Evolutionary conservation across 2,329 filamentous ascomycete genomes (phyloP).

Genomic region (Apiospora rasikravindrae): DNA sequence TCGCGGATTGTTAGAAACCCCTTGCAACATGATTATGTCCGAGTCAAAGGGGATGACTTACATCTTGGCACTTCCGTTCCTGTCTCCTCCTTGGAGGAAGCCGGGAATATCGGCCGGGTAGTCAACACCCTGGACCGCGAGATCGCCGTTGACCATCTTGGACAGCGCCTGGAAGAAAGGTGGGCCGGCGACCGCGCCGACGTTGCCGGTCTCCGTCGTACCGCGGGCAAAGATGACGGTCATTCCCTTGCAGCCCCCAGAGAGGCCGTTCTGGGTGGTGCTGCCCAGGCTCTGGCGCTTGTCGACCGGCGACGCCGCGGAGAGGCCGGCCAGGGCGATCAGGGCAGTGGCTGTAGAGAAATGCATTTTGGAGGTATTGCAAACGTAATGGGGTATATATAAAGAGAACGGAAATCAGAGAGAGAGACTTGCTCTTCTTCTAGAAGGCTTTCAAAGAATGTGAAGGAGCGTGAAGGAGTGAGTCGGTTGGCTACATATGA

Average conservation of each 20-base stretch:
- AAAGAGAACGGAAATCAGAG: neutral
- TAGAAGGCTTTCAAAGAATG: neutral
- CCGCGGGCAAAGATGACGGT: conserved; percentile 64
- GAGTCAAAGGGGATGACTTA: neutral
- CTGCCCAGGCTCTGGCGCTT: conserved; percentile 20
- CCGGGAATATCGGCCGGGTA: conserved; percentile 54
- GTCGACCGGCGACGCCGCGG: conserved; percentile 19
- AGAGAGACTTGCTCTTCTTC: neutral
- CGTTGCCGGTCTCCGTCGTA: conserved; percentile 57
- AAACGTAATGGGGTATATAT: neutral
- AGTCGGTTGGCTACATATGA: neutral
- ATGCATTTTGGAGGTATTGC: neutral
- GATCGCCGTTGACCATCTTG: conserved; percentile 45
- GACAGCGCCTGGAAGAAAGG: conserved; percentile 54
- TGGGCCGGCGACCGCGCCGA: conserved; percentile 55
- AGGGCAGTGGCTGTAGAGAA: conserved; percentile 6
- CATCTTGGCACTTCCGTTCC: conserved; percentile 49
- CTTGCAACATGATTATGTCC: neutral
- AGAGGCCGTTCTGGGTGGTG: conserved; percentile 20
- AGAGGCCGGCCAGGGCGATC: conserved; percentile 18
- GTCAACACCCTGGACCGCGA: conserved; percentile 59
- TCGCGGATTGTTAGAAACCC: conserved; percentile 24
- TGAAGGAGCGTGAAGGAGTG: neutral
- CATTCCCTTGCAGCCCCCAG: conserved; percentile 47
- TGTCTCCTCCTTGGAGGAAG: conserved; percentile 52